Conservation (phyloP, 495 filamentous ascomycete genomes). For the Neurospora terricola region DNA sequence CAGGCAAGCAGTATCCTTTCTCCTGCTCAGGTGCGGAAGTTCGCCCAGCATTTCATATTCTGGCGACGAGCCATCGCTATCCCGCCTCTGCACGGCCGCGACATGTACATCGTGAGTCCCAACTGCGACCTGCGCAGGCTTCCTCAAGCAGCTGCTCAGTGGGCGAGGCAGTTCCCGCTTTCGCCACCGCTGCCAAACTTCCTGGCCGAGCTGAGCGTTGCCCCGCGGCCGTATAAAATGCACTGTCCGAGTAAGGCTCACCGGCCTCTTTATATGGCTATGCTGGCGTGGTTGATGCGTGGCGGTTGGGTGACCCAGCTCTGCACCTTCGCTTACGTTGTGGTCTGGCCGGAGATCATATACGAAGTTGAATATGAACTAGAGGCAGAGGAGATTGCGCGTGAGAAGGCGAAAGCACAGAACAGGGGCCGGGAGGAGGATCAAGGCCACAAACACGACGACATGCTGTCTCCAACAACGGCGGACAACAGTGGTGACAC, state of each 20-base stretch:
- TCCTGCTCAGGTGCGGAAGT: constrained; percentile 66
- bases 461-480: constrained; percentile 1
- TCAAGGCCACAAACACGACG: background rate
- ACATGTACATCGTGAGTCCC: constrained; percentile 89
- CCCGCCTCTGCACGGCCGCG: constrained; percentile 76
- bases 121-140: constrained; percentile 76
- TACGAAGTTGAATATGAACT: constrained; percentile 49
- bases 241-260: constrained; percentile 86
- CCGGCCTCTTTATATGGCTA: constrained; percentile 74
- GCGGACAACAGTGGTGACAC: constrained; percentile 7
- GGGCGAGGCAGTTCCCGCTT: constrained; percentile 66
- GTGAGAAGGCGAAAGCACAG: constrained; percentile 15
- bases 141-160: constrained; percentile 58
- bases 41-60: constrained; percentile 86
- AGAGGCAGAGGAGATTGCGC: constrained; percentile 40
- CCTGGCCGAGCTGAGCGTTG: constrained; percentile 63
- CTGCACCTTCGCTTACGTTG: constrained; percentile 76
- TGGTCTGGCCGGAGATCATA: constrained; percentile 51
- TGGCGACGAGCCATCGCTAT: constrained; percentile 90
- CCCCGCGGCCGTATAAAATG: constrained; percentile 66
- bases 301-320: constrained; percentile 89
- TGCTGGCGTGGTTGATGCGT: constrained; percentile 85
- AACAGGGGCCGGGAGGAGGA: constrained; percentile 3
- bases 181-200: constrained; percentile 76
- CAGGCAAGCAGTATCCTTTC: constrained; percentile 53